Percentiles rank a stretch among this genome's conserved stretches.
These are phyloP conservation scores for Verbascum thapsus DNA, from an alignment of 257 asterid genomes.

Conservation along the genomic window DNA sequence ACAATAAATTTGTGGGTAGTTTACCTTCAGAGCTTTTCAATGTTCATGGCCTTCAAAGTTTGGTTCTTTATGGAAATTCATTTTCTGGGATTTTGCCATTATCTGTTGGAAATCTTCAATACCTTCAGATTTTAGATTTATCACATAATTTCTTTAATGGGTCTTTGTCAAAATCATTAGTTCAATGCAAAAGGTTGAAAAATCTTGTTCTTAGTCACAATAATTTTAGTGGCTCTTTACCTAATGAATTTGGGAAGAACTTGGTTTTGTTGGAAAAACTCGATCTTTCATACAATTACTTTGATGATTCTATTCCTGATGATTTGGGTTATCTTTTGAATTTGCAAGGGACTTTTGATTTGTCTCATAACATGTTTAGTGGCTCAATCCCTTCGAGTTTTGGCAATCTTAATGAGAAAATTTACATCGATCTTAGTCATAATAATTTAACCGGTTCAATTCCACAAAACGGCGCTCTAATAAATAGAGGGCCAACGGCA, in stretches of 20 bases:
- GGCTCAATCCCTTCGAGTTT: constrained; percentile 79
- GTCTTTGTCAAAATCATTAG: constrained; percentile 59
- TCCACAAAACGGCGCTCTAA: constrained; percentile 88
- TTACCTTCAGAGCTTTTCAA: constrained; percentile 63
- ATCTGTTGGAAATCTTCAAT: constrained; percentile 63
- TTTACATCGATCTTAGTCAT: constrained; percentile 78
- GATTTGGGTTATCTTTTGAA: constrained; percentile 67
- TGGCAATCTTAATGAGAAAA: constrained; percentile 87
- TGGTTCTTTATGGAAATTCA: constrained; percentile 82
- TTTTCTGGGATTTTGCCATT: constrained; percentile 75
- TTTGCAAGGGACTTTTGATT: constrained; percentile 74
- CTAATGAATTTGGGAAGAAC: constrained; percentile 60
- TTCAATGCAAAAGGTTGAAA: constrained; percentile 63
- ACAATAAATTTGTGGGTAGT: constrained; percentile 56
- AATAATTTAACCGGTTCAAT: constrained; percentile 80
- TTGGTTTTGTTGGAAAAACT: constrained; percentile 62
- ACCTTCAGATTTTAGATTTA: constrained; percentile 63
- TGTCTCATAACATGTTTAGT: constrained; percentile 71
- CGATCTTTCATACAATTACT: constrained; percentile 61
- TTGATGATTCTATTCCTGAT: constrained; percentile 64
- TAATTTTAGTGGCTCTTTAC: constrained; percentile 62
- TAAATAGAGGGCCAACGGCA: constrained; percentile 94
- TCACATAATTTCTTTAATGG: constrained; percentile 72
- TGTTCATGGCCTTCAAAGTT: constrained; percentile 63
- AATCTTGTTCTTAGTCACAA: constrained; percentile 59